Conservation (phyloP, 140 eudicot genomes). For the Senecio squalidus region DNA sequence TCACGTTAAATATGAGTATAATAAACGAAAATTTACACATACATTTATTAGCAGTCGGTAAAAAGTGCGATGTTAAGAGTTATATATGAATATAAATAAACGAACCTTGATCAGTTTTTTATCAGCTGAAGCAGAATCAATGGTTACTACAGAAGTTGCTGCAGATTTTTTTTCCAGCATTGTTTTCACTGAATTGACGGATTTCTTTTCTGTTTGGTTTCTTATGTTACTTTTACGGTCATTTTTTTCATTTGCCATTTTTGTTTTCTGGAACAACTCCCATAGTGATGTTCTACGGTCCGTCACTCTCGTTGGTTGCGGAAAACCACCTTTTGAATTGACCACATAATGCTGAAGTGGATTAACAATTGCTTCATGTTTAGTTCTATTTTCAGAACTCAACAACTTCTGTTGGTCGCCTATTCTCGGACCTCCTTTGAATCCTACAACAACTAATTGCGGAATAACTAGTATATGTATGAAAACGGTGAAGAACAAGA, state of each 20-base stretch:
- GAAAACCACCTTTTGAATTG: slow-evolving; percentile 31
- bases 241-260: slow-evolving; percentile 35
- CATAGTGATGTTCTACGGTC: slow-evolving; percentile 57
- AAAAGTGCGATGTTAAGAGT: background rate
- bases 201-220: slow-evolving; percentile 30
- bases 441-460: too few species aligned
- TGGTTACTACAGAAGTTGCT: slow-evolving; percentile 26
- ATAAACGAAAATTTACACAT: background rate
- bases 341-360: slow-evolving; percentile 55
- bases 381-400: slow-evolving; percentile 24
- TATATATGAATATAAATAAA: background rate
- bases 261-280: slow-evolving; percentile 73
- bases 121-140: slow-evolving; percentile 41
- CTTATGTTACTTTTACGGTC: slow-evolving; percentile 30
- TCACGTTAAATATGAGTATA: background rate
- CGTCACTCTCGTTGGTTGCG: slow-evolving; percentile 33
- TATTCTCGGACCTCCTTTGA: too few species aligned
- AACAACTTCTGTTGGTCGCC: too few species aligned
- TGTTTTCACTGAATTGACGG: slow-evolving; percentile 7
- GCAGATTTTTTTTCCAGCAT: background rate
- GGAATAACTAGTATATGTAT: too few species aligned
- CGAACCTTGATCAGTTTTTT: slow-evolving; percentile 53
- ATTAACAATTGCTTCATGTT: slow-evolving; percentile 26
- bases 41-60: background rate
- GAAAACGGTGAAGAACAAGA: too few species aligned